Evolutionary conservation across 2,329 filamentous ascomycete species (phyloP).

Genomic region (Hyphodiscus sp.): DNA sequence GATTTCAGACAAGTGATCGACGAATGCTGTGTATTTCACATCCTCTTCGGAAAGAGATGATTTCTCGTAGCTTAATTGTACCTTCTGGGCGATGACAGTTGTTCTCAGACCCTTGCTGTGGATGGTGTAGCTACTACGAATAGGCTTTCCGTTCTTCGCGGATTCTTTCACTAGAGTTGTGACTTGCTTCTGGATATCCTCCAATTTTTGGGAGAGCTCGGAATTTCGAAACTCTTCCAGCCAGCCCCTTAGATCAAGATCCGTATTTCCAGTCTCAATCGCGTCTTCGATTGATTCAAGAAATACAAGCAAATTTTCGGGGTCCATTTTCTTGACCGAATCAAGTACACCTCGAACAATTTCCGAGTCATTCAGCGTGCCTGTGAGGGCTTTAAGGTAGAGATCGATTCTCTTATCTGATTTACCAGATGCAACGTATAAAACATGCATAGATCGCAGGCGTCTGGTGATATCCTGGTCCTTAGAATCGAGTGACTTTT

Average conservation of each 20-base stretch:
- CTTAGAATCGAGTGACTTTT: conserved; percentile 29
- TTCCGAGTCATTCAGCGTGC: conserved; percentile 45
- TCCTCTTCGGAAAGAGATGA: conserved; percentile 65
- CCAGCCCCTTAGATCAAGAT: conserved; percentile 24
- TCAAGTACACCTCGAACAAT: conserved; percentile 38
- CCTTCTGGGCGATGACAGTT: conserved; percentile 74
- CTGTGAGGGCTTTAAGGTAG: conserved; percentile 55
- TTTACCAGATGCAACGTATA: conserved; percentile 28
- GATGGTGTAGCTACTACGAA: conserved; percentile 71
- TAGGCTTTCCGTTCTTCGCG: conserved; percentile 38
- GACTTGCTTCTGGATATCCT: conserved; percentile 38
- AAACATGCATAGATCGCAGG: conserved; percentile 43
- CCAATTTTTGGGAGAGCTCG: conserved; percentile 17
- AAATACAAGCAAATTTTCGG: conserved; percentile 40
- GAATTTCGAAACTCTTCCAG: conserved; percentile 19
- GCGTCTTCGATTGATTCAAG: conserved; percentile 36
- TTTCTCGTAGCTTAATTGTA: conserved; percentile 71
- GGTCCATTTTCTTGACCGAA: conserved; percentile 54
- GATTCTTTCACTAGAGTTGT: conserved; percentile 40
- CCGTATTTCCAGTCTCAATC: conserved; percentile 17
- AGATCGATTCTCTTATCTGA: conserved; percentile 35
- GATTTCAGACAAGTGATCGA: conserved; percentile 49
- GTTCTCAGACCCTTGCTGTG: conserved; percentile 65
- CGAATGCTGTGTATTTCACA: conserved; percentile 59
- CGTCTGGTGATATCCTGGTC: conserved; percentile 37